phyloP scores from a whole-genome alignment of 2,329 filamentous ascomycete genomes.

The Didymella sp. region DNA sequence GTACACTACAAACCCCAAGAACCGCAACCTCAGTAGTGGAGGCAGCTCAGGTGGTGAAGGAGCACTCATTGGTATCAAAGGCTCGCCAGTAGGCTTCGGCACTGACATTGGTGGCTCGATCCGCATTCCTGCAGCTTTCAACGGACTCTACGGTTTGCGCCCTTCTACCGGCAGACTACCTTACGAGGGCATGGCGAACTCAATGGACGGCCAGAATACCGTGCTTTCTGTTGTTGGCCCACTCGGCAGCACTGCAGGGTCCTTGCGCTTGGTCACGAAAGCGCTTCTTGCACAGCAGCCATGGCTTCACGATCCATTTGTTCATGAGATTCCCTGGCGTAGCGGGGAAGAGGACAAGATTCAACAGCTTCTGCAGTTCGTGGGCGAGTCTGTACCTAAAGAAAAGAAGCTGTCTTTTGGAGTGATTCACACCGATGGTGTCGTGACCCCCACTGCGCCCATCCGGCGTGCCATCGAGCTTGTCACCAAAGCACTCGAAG shows the following conservation, averaged over 20 bases:
- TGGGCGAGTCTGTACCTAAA: constrained; percentile 1
- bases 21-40: constrained; percentile 60
- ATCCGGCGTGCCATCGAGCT: constrained; percentile 44
- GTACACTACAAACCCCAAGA: constrained; percentile 65
- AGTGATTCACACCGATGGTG: constrained; percentile 43
- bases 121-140: constrained; percentile 65
- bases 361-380: constrained; percentile 43
- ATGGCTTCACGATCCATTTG: constrained; percentile 71
- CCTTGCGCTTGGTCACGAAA: constrained; percentile 63
- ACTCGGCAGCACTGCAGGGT: constrained; percentile 63
- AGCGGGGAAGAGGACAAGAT: constrained; percentile 49
- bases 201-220: constrained; percentile 68
- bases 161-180: constrained; percentile 61
- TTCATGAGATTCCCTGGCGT: constrained; percentile 71
- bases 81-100: constrained; percentile 63
- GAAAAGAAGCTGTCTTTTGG: constrained; percentile 41
- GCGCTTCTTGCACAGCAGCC: constrained; percentile 65
- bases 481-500: constrained; percentile 31
- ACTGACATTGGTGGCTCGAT: constrained; percentile 66
- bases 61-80: constrained; percentile 62
- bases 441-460: constrained; percentile 47
- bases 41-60: constrained; percentile 69
- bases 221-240: constrained; percentile 70
- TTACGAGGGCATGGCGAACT: constrained; percentile 61
- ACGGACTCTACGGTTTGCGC: constrained; percentile 62